Base-by-base conservation (phyloP, 208 protist genomes). In the Acanthamoeba polyphaga region DNA sequence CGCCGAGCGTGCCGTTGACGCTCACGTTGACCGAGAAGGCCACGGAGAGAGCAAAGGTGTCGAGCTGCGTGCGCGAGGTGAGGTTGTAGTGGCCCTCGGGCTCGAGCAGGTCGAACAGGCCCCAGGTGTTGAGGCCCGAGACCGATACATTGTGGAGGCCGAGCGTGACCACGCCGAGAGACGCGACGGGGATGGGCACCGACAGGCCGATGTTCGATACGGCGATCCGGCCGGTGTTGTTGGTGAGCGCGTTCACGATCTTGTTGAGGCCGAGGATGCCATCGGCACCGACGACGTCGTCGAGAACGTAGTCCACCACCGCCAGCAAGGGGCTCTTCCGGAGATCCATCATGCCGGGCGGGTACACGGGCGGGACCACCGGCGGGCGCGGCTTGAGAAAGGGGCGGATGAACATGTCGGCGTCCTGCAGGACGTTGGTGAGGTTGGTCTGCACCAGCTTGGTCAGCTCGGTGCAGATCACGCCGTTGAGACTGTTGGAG, bases 201-300 rank as follows among this genome's bases (percentile, higher is more conserved):
- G 91, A 78, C 24, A 94, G 80, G 43, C 64, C 49, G 17, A 78
- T 62, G 24, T 74, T 27, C 0, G 38, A 34, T n/a, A 82, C 34
- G 10, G 93, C 38, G 17, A 74, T 4, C 17, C 4, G n/a, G 27
- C 95, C 95, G 24, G 95, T 93, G 82, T 38, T n/a, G 51, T 92
- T 90, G 43, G 95, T 96, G 64, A 96, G 92, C 32, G 17, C 72
- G 92, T 96, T 78, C 15, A 93, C 78, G 53, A 96, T 91, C 70
- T 92, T 92, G 95, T 96, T 95, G 91, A 96, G 38, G 49, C 38
- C 60, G 38, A 95, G 74, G 24, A 66, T n/a, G 72, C 89, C 91
- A 49, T 90, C 38, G 55, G 60, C 58, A 46, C 91, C 95, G n/a
- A 96, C 53, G 32, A 95, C 84, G 62, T 88, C 38, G 49, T 95